Evolutionary conservation across 2,329 filamentous ascomycete genomes (phyloP).

Genomic region (Colletotrichum sp.): DNA sequence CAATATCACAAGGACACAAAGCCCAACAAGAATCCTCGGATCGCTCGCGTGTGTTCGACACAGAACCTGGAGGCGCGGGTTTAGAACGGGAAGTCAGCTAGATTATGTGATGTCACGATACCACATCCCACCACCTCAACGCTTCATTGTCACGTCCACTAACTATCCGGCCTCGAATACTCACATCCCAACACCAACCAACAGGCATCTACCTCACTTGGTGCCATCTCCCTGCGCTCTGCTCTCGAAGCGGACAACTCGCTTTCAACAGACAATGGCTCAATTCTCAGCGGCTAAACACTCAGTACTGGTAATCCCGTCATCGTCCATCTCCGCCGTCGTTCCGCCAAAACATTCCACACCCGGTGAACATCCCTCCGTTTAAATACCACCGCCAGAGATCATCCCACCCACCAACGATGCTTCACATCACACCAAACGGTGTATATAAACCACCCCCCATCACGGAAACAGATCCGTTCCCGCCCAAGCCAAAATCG

Average conservation of each 20-base stretch:
- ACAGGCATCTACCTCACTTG: neutral
- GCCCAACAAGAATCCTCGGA: neutral
- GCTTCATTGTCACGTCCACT: neutral
- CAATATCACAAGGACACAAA: rapidly evolving
- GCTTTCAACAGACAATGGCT: rapidly evolving
- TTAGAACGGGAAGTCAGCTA: neutral
- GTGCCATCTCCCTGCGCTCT: neutral
- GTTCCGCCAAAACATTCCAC: neutral
- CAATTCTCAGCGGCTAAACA: neutral
- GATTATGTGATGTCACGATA: neutral
- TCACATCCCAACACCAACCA: neutral
- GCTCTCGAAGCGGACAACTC: no score
- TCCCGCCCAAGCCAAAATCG: neutral
- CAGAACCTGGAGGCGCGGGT: neutral
- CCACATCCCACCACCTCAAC: no score
- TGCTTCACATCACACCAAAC: neutral
- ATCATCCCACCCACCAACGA: no score
- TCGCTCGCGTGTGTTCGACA: neutral
- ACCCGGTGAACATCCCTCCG: no score
- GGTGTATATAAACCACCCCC: neutral
- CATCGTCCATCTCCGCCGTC: rapidly evolving
- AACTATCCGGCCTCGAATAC: neutral
- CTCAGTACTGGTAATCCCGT: neutral
- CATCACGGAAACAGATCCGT: neutral
- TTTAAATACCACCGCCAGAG: no score